phyloP scores from a whole-genome alignment of 306 rosid genomes.

The Urtica urens region DNA sequence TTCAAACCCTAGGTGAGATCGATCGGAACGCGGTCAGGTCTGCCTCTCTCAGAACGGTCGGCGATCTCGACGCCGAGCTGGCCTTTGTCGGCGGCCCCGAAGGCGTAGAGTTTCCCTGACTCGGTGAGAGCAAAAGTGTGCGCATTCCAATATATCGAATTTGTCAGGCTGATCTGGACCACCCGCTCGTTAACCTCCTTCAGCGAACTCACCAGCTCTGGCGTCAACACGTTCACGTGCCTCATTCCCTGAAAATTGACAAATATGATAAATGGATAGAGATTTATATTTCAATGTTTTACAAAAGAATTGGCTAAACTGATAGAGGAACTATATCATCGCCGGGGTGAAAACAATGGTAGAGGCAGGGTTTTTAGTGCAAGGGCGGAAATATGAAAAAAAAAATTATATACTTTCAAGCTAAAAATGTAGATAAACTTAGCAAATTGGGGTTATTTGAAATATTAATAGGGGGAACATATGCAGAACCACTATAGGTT shows the following conservation, averaged over 20 bases:
- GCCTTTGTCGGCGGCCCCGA: slow-evolving; percentile 94
- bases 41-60: slow-evolving; percentile 68
- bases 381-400: too few relatives aligned
- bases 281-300: too few relatives aligned
- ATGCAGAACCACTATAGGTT: too few relatives aligned
- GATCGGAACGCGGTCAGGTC: slow-evolving; percentile 61
- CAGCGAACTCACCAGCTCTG: slow-evolving; percentile 65
- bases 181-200: slow-evolving; percentile 63
- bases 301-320: too few relatives aligned
- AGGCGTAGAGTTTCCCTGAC: slow-evolving; percentile 81
- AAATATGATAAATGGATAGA: background rate
- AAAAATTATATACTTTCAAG: too few relatives aligned
- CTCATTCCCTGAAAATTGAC: slow-evolving; percentile 44
- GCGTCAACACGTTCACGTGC: slow-evolving; percentile 51
- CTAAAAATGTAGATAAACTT: too few relatives aligned
- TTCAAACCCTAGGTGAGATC: slow-evolving; percentile 56
- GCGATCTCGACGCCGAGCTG: slow-evolving; percentile 70
- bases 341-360: too few relatives aligned
- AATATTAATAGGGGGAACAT: too few relatives aligned
- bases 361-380: too few relatives aligned
- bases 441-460: too few relatives aligned
- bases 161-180: slow-evolving; percentile 83
- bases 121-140: slow-evolving; percentile 92
- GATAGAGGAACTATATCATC: too few relatives aligned
- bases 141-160: slow-evolving; percentile 84